Conservation (phyloP, 73 alveolate species). For the Tetrahymena borealis region DNA sequence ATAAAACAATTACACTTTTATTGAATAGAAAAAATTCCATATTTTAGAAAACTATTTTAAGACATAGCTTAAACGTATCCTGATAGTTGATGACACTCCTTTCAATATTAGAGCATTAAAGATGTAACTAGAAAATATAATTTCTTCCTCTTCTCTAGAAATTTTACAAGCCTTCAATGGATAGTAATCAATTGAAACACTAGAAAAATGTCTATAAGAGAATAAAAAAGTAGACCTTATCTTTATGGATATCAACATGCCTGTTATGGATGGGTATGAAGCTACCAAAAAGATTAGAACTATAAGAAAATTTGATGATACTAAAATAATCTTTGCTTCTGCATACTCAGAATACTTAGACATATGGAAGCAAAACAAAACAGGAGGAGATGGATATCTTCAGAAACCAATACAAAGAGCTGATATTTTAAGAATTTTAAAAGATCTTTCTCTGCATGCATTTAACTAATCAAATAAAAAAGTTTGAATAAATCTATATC, state of each 20-base stretch:
- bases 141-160: not conserved
- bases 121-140: not conserved
- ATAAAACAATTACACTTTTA: not conserved
- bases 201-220: not conserved
- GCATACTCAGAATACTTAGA: not conserved
- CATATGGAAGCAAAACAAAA: not conserved
- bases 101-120: not conserved
- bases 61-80: not conserved
- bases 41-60: not conserved
- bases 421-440: not conserved
- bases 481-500: not conserved
- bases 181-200: conserved; percentile 1
- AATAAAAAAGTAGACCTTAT: not conserved
- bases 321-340: not conserved
- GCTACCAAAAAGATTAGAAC: conserved; percentile 7
- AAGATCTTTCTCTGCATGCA: not conserved
- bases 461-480: not conserved
- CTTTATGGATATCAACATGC: conserved; percentile 44
- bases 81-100: not conserved
- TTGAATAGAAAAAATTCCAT: not conserved
- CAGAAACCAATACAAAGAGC: not conserved
- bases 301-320: not conserved
- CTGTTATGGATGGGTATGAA: conserved; percentile 40
- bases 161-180: conserved; percentile 34
- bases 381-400: conserved; percentile 1